Percentiles rank a stretch among this genome's conserved stretches.
These are phyloP conservation scores for Penicillium aurantiogriseum DNA, from an alignment of 2,329 filamentous ascomycete genomes.

Conservation along the genomic window DNA sequence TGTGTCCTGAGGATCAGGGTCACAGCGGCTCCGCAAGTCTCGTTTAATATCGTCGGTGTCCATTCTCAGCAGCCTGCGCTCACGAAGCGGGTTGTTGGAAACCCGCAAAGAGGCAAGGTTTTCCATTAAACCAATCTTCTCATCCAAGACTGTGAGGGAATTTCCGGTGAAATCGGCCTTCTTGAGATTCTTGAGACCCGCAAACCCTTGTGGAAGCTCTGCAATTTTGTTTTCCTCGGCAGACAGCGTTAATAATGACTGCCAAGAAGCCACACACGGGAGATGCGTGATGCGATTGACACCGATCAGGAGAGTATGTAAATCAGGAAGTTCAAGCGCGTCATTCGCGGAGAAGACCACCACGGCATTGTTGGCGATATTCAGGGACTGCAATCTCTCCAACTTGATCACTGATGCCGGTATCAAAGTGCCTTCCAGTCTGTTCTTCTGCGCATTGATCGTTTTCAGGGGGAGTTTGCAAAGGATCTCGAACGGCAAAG, in stretches of 20 bases:
- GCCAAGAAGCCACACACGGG: constrained; percentile 73
- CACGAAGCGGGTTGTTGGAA: constrained; percentile 83
- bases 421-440: constrained; percentile 70
- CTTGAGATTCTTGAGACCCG: constrained; percentile 64
- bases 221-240: constrained; percentile 80
- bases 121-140: constrained; percentile 77
- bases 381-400: constrained; percentile 68
- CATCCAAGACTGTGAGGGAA: constrained; percentile 71
- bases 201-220: constrained; percentile 73
- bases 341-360: constrained; percentile 50
- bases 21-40: constrained; percentile 63
- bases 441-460: constrained; percentile 73
- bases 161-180: constrained; percentile 84
- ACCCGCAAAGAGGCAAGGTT: constrained; percentile 71
- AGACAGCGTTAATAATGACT: constrained; percentile 67
- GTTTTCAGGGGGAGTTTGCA: constrained; percentile 69
- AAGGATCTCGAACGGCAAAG: constrained; percentile 68
- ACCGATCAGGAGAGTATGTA: constrained; percentile 74
- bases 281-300: constrained; percentile 74
- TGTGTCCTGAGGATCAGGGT: constrained; percentile 47
- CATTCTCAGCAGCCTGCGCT: constrained; percentile 81
- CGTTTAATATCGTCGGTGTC: constrained; percentile 77
- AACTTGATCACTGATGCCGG: constrained; percentile 59
- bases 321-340: constrained; percentile 62
- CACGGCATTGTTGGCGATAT: constrained; percentile 75